Conservation (phyloP, 768 basidiomycete genomes). For the Sporobolomyces phaffii region DNA sequence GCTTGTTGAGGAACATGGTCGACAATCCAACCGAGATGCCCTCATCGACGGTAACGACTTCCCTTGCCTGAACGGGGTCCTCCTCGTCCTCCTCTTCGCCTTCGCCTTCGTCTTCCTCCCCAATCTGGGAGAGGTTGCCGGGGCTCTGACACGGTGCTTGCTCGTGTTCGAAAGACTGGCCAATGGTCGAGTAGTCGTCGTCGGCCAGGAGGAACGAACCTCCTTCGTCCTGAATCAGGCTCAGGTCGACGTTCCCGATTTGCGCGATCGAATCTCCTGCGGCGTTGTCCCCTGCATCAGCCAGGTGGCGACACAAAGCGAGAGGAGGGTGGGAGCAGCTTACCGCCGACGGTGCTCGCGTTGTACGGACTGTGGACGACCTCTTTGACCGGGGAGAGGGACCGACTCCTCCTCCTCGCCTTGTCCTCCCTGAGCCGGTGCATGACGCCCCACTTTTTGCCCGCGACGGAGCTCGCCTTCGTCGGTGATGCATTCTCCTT, state of each 20-base stretch:
- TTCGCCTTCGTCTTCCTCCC: background rate
- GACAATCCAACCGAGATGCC: slow-evolving; percentile 7
- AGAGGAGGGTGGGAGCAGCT: background rate
- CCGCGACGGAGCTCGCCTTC: background rate
- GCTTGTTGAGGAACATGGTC: slow-evolving; percentile 5
- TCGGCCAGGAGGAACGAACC: slow-evolving; percentile 16
- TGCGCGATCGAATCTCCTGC: slow-evolving; percentile 1
- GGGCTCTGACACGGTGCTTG: background rate
- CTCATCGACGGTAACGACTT: background rate
- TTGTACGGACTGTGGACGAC: background rate
- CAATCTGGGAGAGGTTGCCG: background rate
- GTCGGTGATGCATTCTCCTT: background rate
- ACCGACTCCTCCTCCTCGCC: background rate
- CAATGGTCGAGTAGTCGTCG: background rate
- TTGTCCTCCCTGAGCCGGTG: slow-evolving; percentile 30
- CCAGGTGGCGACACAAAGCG: too few species aligned
- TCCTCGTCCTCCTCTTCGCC: background rate
- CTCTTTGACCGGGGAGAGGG: slow-evolving; percentile 7
- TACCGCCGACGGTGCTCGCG: background rate
- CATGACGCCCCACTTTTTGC: slow-evolving; percentile 20
- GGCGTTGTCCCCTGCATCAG: too few species aligned
- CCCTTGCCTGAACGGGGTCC: background rate
- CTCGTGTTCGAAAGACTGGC: background rate
- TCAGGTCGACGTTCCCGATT: slow-evolving; percentile 10
- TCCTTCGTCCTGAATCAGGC: slow-evolving; percentile 24